Base-by-base conservation (phyloP, 441 rosid species). In the Sinapis alba region DNA sequence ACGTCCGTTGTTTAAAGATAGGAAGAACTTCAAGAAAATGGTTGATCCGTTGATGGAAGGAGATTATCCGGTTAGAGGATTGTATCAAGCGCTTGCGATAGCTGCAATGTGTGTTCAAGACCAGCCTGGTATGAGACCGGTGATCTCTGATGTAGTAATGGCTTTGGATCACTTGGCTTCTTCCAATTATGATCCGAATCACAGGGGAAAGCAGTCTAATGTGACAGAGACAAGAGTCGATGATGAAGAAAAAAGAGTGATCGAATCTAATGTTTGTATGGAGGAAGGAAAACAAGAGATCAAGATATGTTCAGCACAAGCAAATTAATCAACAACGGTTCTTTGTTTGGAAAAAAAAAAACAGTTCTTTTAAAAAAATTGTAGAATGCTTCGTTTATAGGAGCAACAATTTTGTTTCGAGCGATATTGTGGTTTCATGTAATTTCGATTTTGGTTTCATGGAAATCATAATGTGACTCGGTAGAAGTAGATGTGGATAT, bases 111-210 rank as follows among this genome's bases (percentile, higher is more conserved):
- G 94, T n/a, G 86, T 89, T 60, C 91, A 86, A 73, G 90, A 87
- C 19, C 84, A 84, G 65, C 89, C 94, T 18, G 79, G 75, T 62
- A 78, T 82, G 84, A 80, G 94, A 56, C 99, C 98, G 0, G 84
- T 90, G 45, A 88, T 95, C 28, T 84, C 97, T 0, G 99, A 93
- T 75, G 99, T 95, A 13, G 99, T 91, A 47, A 87, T 93, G 23
- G 96, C 99, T 70, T 87, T 95, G 60, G 80, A 80, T 34, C 90
- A 93, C 70, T 96, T 95, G 30, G 98, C 99, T 64, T 82, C 84
- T 62, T 90, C 87, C 24, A 88, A 69, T 24, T 60, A 9, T 65
- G 79, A 79, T 54, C 65, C 74, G 0, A 69, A 69, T 62, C 59
- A 80, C 5, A 67, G 72, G 10, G 80, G 47, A 68, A 78, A 57